Base-by-base conservation (phyloP, 768 basidiomycete species). In the Hirschioporus abietinus region DNA sequence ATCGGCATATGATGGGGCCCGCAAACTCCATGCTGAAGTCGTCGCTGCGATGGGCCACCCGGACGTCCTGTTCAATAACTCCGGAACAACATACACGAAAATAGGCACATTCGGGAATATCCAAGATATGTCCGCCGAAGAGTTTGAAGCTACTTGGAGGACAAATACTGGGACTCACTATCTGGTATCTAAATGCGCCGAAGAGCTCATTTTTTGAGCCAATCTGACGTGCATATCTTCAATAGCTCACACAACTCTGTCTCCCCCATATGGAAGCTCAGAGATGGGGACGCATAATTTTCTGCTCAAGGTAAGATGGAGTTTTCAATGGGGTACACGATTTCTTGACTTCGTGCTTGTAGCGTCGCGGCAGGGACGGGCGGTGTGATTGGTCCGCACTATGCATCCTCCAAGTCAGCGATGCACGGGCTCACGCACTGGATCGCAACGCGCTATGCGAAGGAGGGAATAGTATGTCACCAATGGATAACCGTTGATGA, bases 331-430 rank as follows among this genome's bases (percentile, higher is more conserved):
- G 1, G 34, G 18, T 9, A 60, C 26, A 42, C 25, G 18, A 30
- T 9, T 30, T 23, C 25, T 58, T 30, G 35, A 26, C 58, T 42
- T 35, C n/a, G 17, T 63, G 60, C 23, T 61, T 23, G 23, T 68
- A 83, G 84, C 68, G 81, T 85, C 52, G 84, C 84, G 15, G 81
- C 84, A 7, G 78, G 81, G 1, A 82, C 78, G 26, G 85, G 84
- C 15, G 85, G 85, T 0, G 81, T 85, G 1, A 76, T 86, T 59
- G 85, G 85, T 0, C 84, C 85, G 0, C 85, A 86, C 66, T 85
- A 86, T 65, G 83, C 85, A 7, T 84, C 83, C 0, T 84, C 84
- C 0, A 86, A 86, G 67, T 80, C 83, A 1, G 85, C 84, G 1
- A 69, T 85, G 67, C 84, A 85, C 67, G 85, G 85, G 0, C 75